Percentiles rank a stretch among this genome's conserved stretches.
phyloP scores from a whole-genome alignment of 2,329 filamentous ascomycete genomes.

The Cercospora nicotianae region DNA sequence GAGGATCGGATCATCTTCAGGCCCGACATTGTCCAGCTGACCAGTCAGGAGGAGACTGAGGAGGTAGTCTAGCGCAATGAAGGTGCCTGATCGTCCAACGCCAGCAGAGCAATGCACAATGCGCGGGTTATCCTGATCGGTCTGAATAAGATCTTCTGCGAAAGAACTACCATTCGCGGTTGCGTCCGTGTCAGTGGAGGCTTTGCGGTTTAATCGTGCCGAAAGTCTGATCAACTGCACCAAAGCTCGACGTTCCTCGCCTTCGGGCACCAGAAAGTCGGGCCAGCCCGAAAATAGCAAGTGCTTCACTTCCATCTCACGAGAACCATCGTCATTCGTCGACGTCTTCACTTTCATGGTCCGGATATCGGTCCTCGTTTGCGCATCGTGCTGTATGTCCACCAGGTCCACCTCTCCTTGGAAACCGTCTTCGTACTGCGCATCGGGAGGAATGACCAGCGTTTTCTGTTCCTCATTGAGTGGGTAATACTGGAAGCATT shows the following conservation, averaged over 20 bases:
- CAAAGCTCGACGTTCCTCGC: conserved; percentile 66
- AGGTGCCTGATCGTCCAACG: conserved; percentile 90
- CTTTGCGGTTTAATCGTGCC: conserved; percentile 52
- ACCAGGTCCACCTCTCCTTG: conserved; percentile 66
- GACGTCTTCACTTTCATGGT: conserved; percentile 59
- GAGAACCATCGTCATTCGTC: conserved; percentile 35
- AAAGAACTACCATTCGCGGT: conserved; percentile 25
- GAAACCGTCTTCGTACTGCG: conserved; percentile 50
- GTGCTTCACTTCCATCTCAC: conserved; percentile 73
- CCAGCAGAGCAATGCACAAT: conserved; percentile 76
- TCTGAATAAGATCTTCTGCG: conserved; percentile 33
- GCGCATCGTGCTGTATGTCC: conserved; percentile 55
- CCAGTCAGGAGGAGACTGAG: conserved; percentile 78
- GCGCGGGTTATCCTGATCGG: conserved; percentile 61
- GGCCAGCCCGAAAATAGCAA: conserved; percentile 86
- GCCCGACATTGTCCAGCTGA: conserved; percentile 54
- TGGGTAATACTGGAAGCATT: conserved; percentile 83
- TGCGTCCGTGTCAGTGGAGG: conserved; percentile 19
- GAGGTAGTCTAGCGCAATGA: conserved; percentile 93
- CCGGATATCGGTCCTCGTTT: conserved; percentile 67
- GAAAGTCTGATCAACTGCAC: conserved; percentile 69
- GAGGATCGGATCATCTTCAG: conserved; percentile 67
- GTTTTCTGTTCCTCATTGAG: conserved; percentile 36
- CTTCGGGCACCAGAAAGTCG: conserved; percentile 78
- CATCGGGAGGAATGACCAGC: conserved; percentile 30